Percentiles rank a stretch among this genome's conserved stretches.
phyloP scores from a whole-genome alignment of 805 yeast genomes.

The Cyberlindnera suaveolens region DNA sequence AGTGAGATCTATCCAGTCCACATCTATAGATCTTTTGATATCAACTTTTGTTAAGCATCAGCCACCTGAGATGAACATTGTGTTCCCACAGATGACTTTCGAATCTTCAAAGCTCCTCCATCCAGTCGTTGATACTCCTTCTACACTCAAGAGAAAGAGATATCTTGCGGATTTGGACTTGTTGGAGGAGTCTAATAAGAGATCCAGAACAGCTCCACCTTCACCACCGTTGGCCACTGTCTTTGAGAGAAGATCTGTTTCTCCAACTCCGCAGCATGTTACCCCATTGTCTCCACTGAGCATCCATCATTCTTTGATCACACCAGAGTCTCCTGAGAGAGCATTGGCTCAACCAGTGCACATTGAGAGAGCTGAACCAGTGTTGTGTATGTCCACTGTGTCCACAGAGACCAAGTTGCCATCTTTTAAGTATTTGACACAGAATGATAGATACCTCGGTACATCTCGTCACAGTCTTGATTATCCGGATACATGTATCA shows the following conservation, averaged over 20 bases:
- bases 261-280: constrained; percentile 15
- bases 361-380: constrained; percentile 23
- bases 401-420: constrained; percentile 2
- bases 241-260: constrained; percentile 17
- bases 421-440: constrained; percentile 16
- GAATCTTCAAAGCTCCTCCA: constrained; percentile 10
- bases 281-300: constrained; percentile 5
- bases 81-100: constrained; percentile 6
- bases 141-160: constrained; percentile 19
- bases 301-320: not conserved
- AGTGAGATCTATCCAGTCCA: too few relatives aligned
- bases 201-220: constrained; percentile 43
- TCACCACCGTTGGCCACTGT: constrained; percentile 28
- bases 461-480: constrained; percentile 15
- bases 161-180: constrained; percentile 17
- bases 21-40: too few relatives aligned
- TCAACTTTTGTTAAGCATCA: not conserved
- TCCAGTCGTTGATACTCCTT: constrained; percentile 3
- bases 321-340: constrained; percentile 10
- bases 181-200: constrained; percentile 20
- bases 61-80: constrained; percentile 8
- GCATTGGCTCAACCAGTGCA: constrained; percentile 9
- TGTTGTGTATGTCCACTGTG: constrained; percentile 2
- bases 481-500: constrained; percentile 29
- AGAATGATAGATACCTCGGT: constrained; percentile 14